Percentiles rank a stretch among this genome's conserved stretches.
Conservation (phyloP, 2,329 filamentous ascomycete species). For the Trichophyton schoenleinii region DNA sequence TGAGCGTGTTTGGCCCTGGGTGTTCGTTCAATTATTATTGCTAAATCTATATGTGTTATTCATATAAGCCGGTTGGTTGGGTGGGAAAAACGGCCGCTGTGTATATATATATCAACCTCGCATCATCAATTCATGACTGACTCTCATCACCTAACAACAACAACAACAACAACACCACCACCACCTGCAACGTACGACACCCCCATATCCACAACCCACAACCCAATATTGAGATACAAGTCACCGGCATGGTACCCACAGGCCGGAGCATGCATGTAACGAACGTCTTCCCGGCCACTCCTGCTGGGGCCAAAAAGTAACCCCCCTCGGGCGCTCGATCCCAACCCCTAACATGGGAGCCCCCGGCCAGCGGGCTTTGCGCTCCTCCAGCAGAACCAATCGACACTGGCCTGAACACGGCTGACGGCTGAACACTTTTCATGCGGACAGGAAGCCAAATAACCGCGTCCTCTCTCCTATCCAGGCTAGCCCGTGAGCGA, state of each 20-base stretch:
- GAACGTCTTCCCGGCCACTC: not conserved
- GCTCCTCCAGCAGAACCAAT: not conserved
- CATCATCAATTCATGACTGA: not conserved
- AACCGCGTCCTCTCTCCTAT: not conserved
- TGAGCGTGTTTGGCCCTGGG: not conserved
- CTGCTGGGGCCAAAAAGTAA: no score
- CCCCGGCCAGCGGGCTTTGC: not conserved
- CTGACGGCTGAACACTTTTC: not conserved
- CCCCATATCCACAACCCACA: not conserved
- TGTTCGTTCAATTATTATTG: not conserved
- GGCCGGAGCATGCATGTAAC: no score
- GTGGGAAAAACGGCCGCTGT: not conserved
- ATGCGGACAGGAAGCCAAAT: not conserved
- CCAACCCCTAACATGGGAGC: not conserved
- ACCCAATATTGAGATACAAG: not conserved
- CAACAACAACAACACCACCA: no score
- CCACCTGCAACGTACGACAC: not conserved
- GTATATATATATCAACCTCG: not conserved
- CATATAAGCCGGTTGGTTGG: not conserved
- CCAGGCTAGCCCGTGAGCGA: not conserved
- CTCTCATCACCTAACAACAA: not conserved
- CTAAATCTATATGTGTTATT: not conserved
- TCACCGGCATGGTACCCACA: no score
- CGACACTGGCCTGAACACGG: not conserved
- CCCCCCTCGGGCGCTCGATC: not conserved